phyloP scores from a whole-genome alignment of 192 early-diverging fungal species.

The Podila clonocystis region DNA sequence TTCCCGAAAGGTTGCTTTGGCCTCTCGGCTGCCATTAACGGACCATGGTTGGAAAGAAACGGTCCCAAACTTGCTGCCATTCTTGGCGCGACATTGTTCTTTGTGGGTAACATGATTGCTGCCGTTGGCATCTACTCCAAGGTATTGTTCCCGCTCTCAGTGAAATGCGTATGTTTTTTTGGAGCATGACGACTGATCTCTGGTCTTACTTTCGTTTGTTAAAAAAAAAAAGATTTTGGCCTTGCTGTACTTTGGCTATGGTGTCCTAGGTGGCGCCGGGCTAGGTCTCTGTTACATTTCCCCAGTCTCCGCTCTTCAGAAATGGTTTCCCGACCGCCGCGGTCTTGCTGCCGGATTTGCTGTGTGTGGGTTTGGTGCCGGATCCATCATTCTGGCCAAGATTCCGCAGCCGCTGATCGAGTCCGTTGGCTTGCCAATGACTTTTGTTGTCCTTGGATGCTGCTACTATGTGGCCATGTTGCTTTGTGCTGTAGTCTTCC shows the following conservation, averaged over 20 bases:
- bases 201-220: too few species aligned
- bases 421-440: conserved; percentile 59
- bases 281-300: conserved; percentile 72
- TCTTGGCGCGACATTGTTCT: conserved; percentile 62
- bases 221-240: conserved; percentile 52
- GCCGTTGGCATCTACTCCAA: conserved; percentile 62
- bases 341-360: conserved; percentile 72
- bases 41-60: conserved; percentile 69
- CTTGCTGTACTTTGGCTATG: conserved; percentile 73
- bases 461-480: conserved; percentile 71
- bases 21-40: conserved; percentile 64
- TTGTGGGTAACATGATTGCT: conserved; percentile 64
- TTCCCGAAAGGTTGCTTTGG: conserved; percentile 54
- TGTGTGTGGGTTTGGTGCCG: conserved; percentile 82
- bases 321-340: conserved; percentile 73
- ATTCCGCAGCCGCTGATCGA: conserved; percentile 71
- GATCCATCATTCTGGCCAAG: conserved; percentile 74
- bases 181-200: too few species aligned
- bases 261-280: conserved; percentile 67
- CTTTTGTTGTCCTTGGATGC: conserved; percentile 74
- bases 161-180: too few species aligned
- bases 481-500: conserved; percentile 59
- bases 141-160: too few species aligned
- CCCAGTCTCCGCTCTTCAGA: conserved; percentile 67
- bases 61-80: conserved; percentile 62